These are phyloP conservation scores for Cystobasidiaceae sp. DNA, from an alignment of 1,284 basidiomycete genomes.

Conservation along the genomic window DNA sequence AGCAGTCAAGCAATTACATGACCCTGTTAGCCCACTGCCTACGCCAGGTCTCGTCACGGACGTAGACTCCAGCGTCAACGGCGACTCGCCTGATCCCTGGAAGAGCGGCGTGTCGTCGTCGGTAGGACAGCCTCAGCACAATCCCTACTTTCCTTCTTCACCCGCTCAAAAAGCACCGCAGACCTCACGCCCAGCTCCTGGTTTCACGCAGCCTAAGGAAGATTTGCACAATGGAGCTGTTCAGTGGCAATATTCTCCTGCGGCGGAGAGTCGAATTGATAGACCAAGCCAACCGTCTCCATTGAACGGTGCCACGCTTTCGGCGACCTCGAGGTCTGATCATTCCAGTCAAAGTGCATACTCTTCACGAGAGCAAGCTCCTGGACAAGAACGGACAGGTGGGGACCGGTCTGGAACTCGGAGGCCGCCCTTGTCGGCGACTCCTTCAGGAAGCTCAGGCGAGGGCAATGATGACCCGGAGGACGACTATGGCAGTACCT, in stretches of 20 bases:
- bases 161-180: neutral
- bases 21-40: neutral
- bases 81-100: neutral
- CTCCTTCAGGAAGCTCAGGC: slow-evolving; percentile 1
- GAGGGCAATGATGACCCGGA: slow-evolving; percentile 13
- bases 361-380: neutral
- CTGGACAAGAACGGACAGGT: neutral
- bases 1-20: neutral
- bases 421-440: neutral
- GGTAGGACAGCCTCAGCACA: neutral
- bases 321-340: no score
- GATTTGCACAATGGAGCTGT: no score
- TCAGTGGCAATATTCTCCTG: no score
- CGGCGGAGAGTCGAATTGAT: no score
- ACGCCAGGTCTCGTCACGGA: slow-evolving; percentile 8
- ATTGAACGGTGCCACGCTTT: no score
- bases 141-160: slow-evolving; percentile 12
- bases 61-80: neutral
- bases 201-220: no score
- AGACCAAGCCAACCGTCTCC: neutral
- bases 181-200: neutral
- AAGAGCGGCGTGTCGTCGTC: neutral
- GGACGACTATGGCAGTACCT: slow-evolving; percentile 3
- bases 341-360: no score
- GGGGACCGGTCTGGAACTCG: neutral